Percentiles rank a stretch among this genome's conserved stretches.
phyloP scores from a whole-genome alignment of 371 early-diverging fungal genomes.

The Zancudomyces culisetae region DNA sequence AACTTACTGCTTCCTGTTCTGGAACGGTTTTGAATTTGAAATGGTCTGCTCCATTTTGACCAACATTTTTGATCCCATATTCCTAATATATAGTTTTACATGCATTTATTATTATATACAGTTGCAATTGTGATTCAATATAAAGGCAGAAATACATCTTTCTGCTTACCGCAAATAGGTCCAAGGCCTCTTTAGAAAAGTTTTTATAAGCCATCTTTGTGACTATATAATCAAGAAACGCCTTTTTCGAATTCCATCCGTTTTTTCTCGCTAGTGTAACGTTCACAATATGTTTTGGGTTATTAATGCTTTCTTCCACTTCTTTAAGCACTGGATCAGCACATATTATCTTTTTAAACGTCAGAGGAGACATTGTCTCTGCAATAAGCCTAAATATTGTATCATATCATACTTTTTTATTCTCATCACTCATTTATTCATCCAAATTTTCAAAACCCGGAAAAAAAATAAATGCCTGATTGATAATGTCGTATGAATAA shows the following conservation, averaged over 20 bases:
- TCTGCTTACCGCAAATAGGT: background rate
- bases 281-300: background rate
- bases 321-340: background rate
- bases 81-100: background rate
- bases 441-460: no score
- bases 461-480: no score
- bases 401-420: no score
- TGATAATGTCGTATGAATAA: background rate
- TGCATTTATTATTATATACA: background rate
- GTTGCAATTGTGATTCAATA: background rate
- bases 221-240: background rate
- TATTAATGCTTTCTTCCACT: background rate
- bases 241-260: background rate
- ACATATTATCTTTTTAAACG: background rate
- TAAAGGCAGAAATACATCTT: background rate
- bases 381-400: slow-evolving; percentile 7
- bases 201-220: background rate
- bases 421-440: no score
- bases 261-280: background rate
- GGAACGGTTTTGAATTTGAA: background rate
- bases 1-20: background rate
- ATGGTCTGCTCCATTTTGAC: background rate
- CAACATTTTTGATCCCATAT: background rate
- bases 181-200: background rate
- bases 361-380: slow-evolving; percentile 4